These are phyloP conservation scores for Stipa capillata DNA, from an alignment of 176 grass and related monocot genomes.

Conservation along the genomic window DNA sequence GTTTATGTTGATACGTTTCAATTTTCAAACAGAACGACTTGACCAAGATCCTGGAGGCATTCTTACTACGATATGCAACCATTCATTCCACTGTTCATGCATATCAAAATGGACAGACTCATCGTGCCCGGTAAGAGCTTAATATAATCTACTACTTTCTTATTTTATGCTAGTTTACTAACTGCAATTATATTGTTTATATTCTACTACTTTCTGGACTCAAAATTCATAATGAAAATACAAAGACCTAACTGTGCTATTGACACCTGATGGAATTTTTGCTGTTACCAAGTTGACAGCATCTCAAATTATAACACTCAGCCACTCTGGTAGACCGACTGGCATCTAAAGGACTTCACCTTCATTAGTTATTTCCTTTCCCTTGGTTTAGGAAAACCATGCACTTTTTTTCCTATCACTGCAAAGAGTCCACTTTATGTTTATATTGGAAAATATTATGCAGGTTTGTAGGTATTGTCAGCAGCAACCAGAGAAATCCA, in stretches of 20 bases:
- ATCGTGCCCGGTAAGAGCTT: constrained; percentile 79
- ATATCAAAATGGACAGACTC: constrained; percentile 99
- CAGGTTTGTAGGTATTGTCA: constrained; percentile 99
- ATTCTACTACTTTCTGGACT: too few species aligned
- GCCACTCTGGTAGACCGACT: not conserved
- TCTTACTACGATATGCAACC: constrained; percentile 94
- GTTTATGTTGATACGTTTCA: not conserved
- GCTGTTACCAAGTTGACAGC: not conserved
- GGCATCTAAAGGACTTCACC: not conserved
- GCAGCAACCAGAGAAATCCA: constrained; percentile 86
- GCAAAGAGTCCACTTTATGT: not conserved
- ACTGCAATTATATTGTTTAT: too few species aligned
- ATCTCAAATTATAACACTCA: not conserved
- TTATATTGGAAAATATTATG: constrained; percentile 25
- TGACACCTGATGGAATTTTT: too few species aligned
- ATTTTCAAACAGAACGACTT: constrained; percentile 55
- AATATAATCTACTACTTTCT: constrained; percentile 3
- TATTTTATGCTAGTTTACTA: too few species aligned
- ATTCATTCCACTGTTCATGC: constrained; percentile 93
- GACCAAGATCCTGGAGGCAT: constrained; percentile 91
- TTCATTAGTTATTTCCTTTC: not conserved
- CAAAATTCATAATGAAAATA: not conserved
- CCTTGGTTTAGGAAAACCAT: not conserved
- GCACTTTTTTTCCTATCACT: not conserved
- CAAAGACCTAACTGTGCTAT: too few species aligned